Conservation (phyloP, 1,284 basidiomycete genomes). For the Somion occarium region DNA sequence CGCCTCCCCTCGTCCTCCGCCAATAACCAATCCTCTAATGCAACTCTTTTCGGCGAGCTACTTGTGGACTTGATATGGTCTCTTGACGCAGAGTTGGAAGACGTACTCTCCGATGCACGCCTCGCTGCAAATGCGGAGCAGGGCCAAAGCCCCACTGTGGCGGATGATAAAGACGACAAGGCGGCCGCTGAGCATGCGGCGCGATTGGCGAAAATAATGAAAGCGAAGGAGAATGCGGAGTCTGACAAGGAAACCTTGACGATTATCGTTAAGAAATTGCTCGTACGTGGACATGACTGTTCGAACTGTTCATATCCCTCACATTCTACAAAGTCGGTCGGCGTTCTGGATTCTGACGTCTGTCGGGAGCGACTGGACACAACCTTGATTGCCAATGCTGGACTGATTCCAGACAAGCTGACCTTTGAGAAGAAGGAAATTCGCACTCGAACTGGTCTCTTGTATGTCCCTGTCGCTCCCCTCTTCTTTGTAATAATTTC, state of each 20-base stretch:
- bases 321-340: constrained; percentile 34
- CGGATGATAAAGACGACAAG: constrained; percentile 24
- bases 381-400: constrained; percentile 51
- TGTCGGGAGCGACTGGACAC: constrained; percentile 74
- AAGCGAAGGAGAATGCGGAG: constrained; percentile 48
- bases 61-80: constrained; percentile 79
- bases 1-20: constrained; percentile 61
- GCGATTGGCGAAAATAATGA: constrained; percentile 34
- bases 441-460: constrained; percentile 69
- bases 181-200: constrained; percentile 17
- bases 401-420: constrained; percentile 58
- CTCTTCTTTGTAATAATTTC: background rate
- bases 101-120: constrained; percentile 56
- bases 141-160: constrained; percentile 16
- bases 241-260: constrained; percentile 60
- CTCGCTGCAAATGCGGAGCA: constrained; percentile 22
- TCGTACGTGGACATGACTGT: constrained; percentile 44
- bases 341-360: constrained; percentile 50
- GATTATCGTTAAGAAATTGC: constrained; percentile 51
- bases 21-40: constrained; percentile 34
- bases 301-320: constrained; percentile 9
- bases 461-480: constrained; percentile 46
- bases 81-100: constrained; percentile 70
- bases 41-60: constrained; percentile 53
- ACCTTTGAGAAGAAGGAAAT: constrained; percentile 73